Evolutionary conservation across 441 rosid genomes (phyloP), one percentile per base, ranked within the genome.

Genomic region (Aleurites moluccanus): DNA sequence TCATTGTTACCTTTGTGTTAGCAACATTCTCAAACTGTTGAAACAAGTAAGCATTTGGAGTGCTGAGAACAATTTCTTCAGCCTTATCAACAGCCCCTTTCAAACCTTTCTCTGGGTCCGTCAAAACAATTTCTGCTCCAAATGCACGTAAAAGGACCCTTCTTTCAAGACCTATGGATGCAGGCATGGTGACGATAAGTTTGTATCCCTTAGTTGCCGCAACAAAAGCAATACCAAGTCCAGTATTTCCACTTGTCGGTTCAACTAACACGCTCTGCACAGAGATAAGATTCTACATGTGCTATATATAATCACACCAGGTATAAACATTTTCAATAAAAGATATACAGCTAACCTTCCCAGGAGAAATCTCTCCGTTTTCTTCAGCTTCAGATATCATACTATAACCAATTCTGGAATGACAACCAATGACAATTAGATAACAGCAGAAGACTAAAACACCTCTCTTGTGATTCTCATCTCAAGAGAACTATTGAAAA

Each of bases 61-160:
- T 90, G 27, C 81, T 85, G 13, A 79, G 85, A 81, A 82, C 88
- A 70, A 92, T 86, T 80, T 95, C 92, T 83, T 90, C 88, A 18
- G 99, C 99, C 83, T 92, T 92, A 65, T 89, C 90, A 60, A 92
- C 82, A n/a, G 98, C 93, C n/a, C 99, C 97, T 87, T 85, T 80
- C 65, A 91, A 81, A 74, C 97, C 98, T 76, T 89, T 95, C 84
- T 87, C 91, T 20, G 96, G 89, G 81, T 85, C 82, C 13, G 97
- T 95, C 77, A 95, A 73, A 75, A 95, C 86, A 74, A 95, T 75
- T 78, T 95, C 96, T 16, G 98, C 96, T 75, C 98, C 97, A 75
- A 92, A 86, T 38, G 95, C 93, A 23, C 93, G 94, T 82, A 91
- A 73, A 74, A 92, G 90, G 76, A 95, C 77, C 81, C 94, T 86